Conservation (phyloP, 495 filamentous ascomycete species). For the Xylaria bambusicola region DNA sequence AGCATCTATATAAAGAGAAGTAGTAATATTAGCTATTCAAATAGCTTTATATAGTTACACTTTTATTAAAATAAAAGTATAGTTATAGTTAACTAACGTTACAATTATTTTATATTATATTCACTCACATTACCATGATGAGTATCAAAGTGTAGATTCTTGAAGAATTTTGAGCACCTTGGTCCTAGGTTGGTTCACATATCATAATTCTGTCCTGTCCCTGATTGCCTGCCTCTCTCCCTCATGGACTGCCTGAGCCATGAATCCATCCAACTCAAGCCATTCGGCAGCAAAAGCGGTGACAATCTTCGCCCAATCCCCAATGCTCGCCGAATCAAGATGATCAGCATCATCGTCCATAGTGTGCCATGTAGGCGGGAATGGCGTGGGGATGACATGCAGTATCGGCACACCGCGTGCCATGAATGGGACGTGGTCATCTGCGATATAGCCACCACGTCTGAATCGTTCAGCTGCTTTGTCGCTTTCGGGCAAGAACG, state of each 20-base stretch:
- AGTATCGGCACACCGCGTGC: conserved; percentile 74
- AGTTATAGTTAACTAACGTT: no score
- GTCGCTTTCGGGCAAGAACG: conserved; percentile 51
- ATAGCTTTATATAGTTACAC: no score
- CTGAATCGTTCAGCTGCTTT: conserved; percentile 55
- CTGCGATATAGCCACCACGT: conserved; percentile 50
- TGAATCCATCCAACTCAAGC: conserved; percentile 57
- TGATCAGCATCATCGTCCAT: conserved; percentile 80
- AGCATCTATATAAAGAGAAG: no score
- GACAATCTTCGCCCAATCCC: conserved; percentile 80
- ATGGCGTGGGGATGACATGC: conserved; percentile 78
- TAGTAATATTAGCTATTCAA: no score
- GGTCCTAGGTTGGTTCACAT: not conserved
- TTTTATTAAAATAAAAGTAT: no score
- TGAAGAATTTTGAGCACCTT: no score
- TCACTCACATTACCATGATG: no score
- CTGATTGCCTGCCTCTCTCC: not conserved
- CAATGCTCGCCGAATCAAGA: conserved; percentile 72
- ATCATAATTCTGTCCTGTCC: conserved; percentile 9
- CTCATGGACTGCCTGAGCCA: not conserved
- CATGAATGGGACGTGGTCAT: conserved; percentile 89
- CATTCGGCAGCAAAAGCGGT: conserved; percentile 83
- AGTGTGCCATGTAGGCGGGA: conserved; percentile 81
- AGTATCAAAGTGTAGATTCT: not conserved
- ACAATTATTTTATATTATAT: no score